Evolutionary conservation across 2,329 filamentous ascomycete genomes (phyloP).

Genomic region (Penicillium expansum): DNA sequence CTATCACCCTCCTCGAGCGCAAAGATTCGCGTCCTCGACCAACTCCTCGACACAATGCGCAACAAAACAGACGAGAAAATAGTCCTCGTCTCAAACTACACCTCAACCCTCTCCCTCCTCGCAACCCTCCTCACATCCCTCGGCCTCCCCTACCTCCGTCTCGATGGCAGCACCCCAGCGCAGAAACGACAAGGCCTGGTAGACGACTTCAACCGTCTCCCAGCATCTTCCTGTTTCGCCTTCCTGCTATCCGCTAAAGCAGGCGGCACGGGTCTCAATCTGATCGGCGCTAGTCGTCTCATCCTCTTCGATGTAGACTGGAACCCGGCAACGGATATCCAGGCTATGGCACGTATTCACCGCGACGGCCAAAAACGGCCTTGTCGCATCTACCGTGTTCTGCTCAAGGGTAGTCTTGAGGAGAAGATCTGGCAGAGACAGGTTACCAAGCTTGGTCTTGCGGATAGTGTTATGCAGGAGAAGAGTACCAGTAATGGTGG

Average conservation of each 20-base stretch:
- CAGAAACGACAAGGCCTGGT: slow-evolving; percentile 66
- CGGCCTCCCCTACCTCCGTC: slow-evolving; percentile 61
- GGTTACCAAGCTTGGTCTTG: slow-evolving; percentile 67
- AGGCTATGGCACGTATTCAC: slow-evolving; percentile 73
- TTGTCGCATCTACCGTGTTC: slow-evolving; percentile 66
- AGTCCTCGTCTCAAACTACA: slow-evolving; percentile 74
- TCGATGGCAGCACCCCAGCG: slow-evolving; percentile 65
- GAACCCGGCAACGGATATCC: slow-evolving; percentile 71
- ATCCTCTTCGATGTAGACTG: slow-evolving; percentile 72
- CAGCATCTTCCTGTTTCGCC: slow-evolving; percentile 58
- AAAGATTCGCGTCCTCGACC: slow-evolving; percentile 66
- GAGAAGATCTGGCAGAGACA: slow-evolving; percentile 75
- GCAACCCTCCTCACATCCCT: slow-evolving; percentile 59
- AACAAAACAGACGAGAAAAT: slow-evolving; percentile 66
- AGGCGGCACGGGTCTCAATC: slow-evolving; percentile 67
- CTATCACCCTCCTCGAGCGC: slow-evolving; percentile 59
- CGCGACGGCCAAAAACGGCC: slow-evolving; percentile 67
- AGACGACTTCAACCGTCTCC: slow-evolving; percentile 65
- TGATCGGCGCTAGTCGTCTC: slow-evolving; percentile 68
- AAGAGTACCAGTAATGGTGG: slow-evolving; percentile 48
- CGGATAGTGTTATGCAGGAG: slow-evolving; percentile 68
- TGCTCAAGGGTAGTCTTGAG: slow-evolving; percentile 67
- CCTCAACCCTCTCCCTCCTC: slow-evolving; percentile 67
- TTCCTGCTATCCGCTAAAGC: slow-evolving; percentile 72
- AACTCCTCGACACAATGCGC: slow-evolving; percentile 60